Percentiles rank a stretch among this genome's conserved stretches.
Conservation (phyloP, 208 protist species). For the Wallacemonas sp. region DNA sequence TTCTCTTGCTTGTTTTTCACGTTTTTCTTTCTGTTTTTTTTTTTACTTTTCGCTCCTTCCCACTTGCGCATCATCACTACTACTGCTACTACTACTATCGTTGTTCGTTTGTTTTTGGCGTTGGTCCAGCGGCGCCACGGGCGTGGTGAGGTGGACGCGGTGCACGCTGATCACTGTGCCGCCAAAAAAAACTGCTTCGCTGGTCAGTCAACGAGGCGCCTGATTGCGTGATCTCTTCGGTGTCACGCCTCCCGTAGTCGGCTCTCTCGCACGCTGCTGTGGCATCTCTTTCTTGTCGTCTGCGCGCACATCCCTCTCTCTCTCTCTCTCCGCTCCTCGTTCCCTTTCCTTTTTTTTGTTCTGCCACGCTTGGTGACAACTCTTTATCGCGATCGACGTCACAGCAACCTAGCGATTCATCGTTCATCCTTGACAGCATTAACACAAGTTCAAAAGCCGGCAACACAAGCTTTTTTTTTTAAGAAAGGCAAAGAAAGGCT, state of each 20-base stretch:
- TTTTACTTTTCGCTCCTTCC: neutral
- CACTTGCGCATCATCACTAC: too few species aligned
- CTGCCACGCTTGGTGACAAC: too few species aligned
- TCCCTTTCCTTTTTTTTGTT: conserved; percentile 9
- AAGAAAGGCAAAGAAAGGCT: conserved; percentile 13
- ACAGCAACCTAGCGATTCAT: neutral
- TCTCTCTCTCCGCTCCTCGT: conserved; percentile 5
- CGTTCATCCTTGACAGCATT: conserved; percentile 4
- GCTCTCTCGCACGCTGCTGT: too few species aligned
- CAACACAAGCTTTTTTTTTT: conserved; percentile 1
- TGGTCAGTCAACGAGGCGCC: too few species aligned
- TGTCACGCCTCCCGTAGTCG: too few species aligned
- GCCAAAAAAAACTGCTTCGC: too few species aligned
- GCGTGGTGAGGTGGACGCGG: too few species aligned
- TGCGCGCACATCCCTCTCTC: neutral
- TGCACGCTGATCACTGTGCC: too few species aligned
- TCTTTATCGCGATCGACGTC: conserved; percentile 1
- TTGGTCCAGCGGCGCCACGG: too few species aligned
- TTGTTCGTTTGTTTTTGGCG: too few species aligned
- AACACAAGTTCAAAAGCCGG: neutral
- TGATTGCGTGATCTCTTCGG: too few species aligned
- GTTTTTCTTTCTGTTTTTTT: neutral
- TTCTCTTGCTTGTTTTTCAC: neutral
- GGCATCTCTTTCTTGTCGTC: neutral
- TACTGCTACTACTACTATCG: too few species aligned